A percentile compares a stretch with the other conserved stretches of the same genome.
These are phyloP conservation scores for Calonectria hawksworthii DNA, from an alignment of 2,329 filamentous ascomycete genomes.

Conservation along the genomic window DNA sequence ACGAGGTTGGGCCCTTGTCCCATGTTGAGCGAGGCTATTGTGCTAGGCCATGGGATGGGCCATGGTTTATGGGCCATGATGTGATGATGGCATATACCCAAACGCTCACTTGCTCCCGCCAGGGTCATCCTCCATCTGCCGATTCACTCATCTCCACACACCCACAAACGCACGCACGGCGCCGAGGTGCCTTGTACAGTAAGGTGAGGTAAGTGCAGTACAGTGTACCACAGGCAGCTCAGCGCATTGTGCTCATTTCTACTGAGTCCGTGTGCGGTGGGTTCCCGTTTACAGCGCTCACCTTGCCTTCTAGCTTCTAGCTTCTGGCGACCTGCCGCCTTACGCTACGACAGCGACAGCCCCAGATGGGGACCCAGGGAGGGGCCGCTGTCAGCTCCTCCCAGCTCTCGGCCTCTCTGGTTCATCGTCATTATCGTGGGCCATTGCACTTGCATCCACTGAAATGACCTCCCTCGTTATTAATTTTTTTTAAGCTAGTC, in stretches of 20 bases:
- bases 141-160: constrained; percentile 15
- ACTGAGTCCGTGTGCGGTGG: constrained; percentile 1
- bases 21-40: background rate
- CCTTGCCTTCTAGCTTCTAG: background rate
- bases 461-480: background rate
- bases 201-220: background rate
- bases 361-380: background rate
- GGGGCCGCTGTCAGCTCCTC: background rate
- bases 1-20: background rate
- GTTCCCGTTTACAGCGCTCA: constrained; percentile 10
- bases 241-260: constrained; percentile 12
- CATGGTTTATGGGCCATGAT: background rate
- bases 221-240: background rate
- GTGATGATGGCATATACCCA: constrained; percentile 12
- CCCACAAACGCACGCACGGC: constrained; percentile 2
- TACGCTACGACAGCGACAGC: background rate
- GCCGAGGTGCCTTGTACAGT: background rate
- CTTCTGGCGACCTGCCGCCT: constrained; percentile 1
- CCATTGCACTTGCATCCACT: background rate
- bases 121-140: constrained; percentile 9
- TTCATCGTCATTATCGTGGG: background rate
- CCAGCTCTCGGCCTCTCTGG: background rate
- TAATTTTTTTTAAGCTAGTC: constrained; percentile 5
- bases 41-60: background rate
- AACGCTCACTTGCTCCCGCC: background rate